Conservation (phyloP, 2,329 filamentous ascomycete genomes). For the Pleoardoris graminearum region DNA sequence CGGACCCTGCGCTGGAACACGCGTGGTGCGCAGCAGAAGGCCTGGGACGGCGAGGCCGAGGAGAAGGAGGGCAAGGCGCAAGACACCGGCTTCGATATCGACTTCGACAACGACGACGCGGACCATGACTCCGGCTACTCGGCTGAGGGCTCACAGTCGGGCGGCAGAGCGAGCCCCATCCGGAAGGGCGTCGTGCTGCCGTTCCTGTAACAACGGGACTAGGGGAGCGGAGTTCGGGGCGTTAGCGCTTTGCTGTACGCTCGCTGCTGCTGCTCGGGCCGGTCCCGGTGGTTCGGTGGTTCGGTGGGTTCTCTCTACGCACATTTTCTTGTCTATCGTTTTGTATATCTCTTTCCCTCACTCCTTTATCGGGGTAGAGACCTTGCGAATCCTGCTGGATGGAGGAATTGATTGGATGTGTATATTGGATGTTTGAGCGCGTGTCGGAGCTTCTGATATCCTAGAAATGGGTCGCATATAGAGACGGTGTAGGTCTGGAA, state of each 20-base stretch:
- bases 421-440: not conserved
- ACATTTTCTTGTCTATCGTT: conserved; percentile 7
- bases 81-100: conserved; percentile 85
- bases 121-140: conserved; percentile 49
- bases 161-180: conserved; percentile 39
- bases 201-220: conserved; percentile 26
- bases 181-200: conserved; percentile 41
- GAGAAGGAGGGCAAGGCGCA: conserved; percentile 52
- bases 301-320: conserved; percentile 7
- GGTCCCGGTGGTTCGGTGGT: conserved; percentile 37
- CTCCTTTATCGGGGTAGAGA: not conserved
- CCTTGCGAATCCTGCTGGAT: not conserved
- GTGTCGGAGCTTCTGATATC: conserved; percentile 15
- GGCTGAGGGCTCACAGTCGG: conserved; percentile 42
- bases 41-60: conserved; percentile 60
- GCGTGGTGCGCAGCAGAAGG: conserved; percentile 87
- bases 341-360: conserved; percentile 1
- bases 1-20: conserved; percentile 95
- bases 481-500: not conserved
- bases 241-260: conserved; percentile 11
- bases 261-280: conserved; percentile 30
- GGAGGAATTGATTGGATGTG: not conserved
- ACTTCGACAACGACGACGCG: conserved; percentile 74
- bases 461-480: conserved; percentile 12
- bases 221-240: not conserved